Evolutionary conservation across 2,329 filamentous ascomycete species (phyloP).

Genomic region (Colletotrichum phormii): DNA sequence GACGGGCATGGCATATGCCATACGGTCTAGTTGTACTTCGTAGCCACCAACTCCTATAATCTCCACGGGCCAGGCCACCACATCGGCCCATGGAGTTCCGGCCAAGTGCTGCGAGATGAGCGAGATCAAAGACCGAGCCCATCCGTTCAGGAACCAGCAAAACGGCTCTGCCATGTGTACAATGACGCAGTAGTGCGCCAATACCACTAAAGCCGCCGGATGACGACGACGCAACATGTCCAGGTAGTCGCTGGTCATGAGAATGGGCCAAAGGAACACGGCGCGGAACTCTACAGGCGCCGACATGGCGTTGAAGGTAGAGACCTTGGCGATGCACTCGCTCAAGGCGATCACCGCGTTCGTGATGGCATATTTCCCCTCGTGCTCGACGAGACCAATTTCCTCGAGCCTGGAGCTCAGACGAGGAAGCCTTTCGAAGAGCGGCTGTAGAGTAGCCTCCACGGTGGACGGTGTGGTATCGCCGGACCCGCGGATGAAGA

Average conservation of each 20-base stretch:
- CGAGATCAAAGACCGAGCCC: slow-evolving; percentile 23
- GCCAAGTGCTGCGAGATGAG: slow-evolving; percentile 19
- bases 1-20: slow-evolving; percentile 19
- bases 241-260: slow-evolving; percentile 40
- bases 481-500: slow-evolving; percentile 36
- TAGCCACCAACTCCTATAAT: slow-evolving; percentile 14
- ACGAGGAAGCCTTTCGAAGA: slow-evolving; percentile 12
- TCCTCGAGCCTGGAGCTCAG: slow-evolving; percentile 3
- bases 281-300: slow-evolving; percentile 39
- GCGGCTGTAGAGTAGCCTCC: slow-evolving; percentile 20
- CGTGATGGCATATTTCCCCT: slow-evolving; percentile 26
- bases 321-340: slow-evolving; percentile 27
- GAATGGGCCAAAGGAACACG: slow-evolving; percentile 41
- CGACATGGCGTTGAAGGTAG: slow-evolving; percentile 27
- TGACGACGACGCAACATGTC: slow-evolving; percentile 37
- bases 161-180: slow-evolving; percentile 38
- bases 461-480: slow-evolving; percentile 15
- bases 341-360: slow-evolving; percentile 28
- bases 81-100: slow-evolving; percentile 23
- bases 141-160: slow-evolving; percentile 39
- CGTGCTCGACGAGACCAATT: slow-evolving; percentile 3
- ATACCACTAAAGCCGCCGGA: slow-evolving; percentile 38
- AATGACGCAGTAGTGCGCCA: slow-evolving; percentile 42
- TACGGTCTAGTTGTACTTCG: slow-evolving; percentile 12
- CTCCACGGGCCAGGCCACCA: slow-evolving; percentile 26